Conservation (phyloP, 345 rosid species). For the Limnanthes douglasii region DNA sequence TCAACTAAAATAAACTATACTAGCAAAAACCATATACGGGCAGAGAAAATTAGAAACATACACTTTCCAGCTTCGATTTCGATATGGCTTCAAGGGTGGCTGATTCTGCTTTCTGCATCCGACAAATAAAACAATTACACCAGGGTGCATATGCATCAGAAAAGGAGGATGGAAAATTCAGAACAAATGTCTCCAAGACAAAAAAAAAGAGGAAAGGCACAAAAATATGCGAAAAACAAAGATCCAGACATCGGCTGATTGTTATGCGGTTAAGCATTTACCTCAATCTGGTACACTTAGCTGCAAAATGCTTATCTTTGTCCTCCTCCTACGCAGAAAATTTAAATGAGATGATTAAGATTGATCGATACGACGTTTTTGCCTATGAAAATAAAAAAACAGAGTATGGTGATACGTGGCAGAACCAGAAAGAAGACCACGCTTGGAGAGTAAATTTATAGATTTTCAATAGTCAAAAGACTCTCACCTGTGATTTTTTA, state of each 20-base stretch:
- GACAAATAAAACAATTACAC: not conserved
- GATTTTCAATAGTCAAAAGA: too few species aligned
- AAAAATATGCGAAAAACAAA: too few species aligned
- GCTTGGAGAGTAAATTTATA: too few species aligned
- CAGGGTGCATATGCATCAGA: not conserved
- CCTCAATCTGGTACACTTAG: conserved; percentile 74
- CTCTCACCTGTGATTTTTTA: too few species aligned
- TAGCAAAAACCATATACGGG: conserved; percentile 3
- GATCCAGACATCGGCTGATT: too few species aligned
- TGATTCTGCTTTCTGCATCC: conserved; percentile 46
- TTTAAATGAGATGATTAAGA: conserved; percentile 1
- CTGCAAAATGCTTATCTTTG: conserved; percentile 41
- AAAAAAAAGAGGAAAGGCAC: too few species aligned
- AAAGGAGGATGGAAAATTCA: not conserved
- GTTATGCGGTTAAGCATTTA: too few species aligned
- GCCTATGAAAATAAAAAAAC: too few species aligned
- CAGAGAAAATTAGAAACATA: conserved; percentile 16
- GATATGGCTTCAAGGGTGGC: conserved; percentile 54
- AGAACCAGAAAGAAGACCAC: too few species aligned
- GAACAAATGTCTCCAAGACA: not conserved
- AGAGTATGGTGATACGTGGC: too few species aligned
- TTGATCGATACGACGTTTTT: not conserved
- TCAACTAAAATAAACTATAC: not conserved
- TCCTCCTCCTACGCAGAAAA: conserved; percentile 56
- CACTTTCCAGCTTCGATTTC: conserved; percentile 49